Evolutionary conservation across 164 flowering plant species (phyloP), one percentile per base, ranked within the genome.

Genomic region (Tetrastigma voinierianum): DNA sequence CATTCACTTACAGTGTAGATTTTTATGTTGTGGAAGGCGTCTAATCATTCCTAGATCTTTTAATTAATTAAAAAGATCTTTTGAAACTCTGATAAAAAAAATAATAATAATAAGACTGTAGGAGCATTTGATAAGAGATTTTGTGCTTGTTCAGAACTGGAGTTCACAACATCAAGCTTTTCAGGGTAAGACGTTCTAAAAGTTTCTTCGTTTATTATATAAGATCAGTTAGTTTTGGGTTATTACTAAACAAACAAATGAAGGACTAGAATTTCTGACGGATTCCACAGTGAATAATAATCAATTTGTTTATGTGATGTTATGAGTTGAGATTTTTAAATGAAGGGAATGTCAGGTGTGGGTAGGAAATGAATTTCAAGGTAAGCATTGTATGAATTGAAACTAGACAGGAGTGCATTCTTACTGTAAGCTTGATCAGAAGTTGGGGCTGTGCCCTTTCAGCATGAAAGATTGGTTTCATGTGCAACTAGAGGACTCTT

Each of bases 381-480:
- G 6, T 61, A 12, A 32, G 16, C 21, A 51, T 1, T n/a, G n/a
- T n/a, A n/a, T n/a, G n/a, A 56, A 25, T 12, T 63, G 46, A 15
- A 25, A 9, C 21, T 21, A 32, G 49, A 23, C 2, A 17, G 57
- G 21, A 59, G 46, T 71, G 77, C 85, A n/a, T n/a, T n/a, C 77
- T 57, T 43, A 74, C 40, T 58, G 15, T 45, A n/a, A 13, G 9
- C 58, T 65, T 73, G 68, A 66, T 70, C 71, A 19, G 72, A 43
- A 65, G 79, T 32, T 32, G 40, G 40, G 40, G 52, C 43, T 21
- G 72, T 54, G 70, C 70, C 17, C 49, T 72, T 64, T 63, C 82
- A 66, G 67, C 67, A 71, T 74, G 76, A n/a, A 69, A 67, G 68
- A 59, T 32, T 76, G 65, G 67, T 63, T 65, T 81, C 82, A 71